Conservation (phyloP, 192 early-diverging fungal genomes). For the Funneliformis geosporum region DNA sequence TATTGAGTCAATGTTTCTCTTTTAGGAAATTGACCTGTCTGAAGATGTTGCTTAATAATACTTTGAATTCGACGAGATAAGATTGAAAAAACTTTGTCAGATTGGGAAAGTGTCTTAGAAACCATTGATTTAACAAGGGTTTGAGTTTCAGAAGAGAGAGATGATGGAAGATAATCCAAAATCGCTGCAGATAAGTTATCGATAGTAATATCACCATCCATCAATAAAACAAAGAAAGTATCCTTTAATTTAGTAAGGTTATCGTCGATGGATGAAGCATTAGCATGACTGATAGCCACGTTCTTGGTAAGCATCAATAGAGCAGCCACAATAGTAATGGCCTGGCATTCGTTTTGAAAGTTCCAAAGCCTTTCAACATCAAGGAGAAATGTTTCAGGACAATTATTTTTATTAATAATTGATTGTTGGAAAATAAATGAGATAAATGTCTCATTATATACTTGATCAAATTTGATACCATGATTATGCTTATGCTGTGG, state of each 20-base stretch:
- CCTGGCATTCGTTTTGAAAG: constrained; percentile 75
- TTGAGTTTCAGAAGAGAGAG: constrained; percentile 22
- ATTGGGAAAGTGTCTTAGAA: constrained; percentile 46
- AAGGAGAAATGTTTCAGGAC: constrained; percentile 71
- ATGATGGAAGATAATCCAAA: constrained; percentile 15
- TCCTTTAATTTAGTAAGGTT: constrained; percentile 26
- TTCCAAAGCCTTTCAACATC: constrained; percentile 64
- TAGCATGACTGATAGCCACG: constrained; percentile 33
- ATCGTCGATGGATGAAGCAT: not conserved
- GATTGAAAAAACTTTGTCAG: constrained; percentile 43
- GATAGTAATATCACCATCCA: constrained; percentile 33
- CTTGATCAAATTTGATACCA: constrained; percentile 21
- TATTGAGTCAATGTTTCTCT: constrained; percentile 38
- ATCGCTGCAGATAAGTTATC: constrained; percentile 41
- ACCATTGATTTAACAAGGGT: constrained; percentile 45
- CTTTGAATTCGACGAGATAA: constrained; percentile 41
- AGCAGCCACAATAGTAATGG: constrained; percentile 63
- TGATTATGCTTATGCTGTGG: constrained; percentile 15
- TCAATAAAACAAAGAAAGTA: constrained; percentile 36
- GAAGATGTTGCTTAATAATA: constrained; percentile 37
- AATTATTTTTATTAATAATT: constrained; percentile 33
- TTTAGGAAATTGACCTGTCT: constrained; percentile 35
- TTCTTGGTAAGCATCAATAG: constrained; percentile 75
- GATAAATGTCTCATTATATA: constrained; percentile 34
- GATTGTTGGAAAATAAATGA: constrained; percentile 51